Evolutionary conservation across 768 basidiomycete species (phyloP).

Genomic region (Suillus clintonianus): DNA sequence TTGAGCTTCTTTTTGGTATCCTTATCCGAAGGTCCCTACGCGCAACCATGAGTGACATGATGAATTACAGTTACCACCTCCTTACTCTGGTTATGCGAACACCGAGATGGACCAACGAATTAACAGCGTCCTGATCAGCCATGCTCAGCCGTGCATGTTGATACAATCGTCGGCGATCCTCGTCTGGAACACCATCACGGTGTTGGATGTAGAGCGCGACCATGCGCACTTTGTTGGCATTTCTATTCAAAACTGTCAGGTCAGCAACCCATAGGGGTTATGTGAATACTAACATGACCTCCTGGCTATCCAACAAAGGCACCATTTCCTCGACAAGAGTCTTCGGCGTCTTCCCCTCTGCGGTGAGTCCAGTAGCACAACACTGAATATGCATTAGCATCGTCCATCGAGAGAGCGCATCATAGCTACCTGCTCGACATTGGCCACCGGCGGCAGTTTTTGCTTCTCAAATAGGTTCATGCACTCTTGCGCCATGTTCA

Average conservation of each 20-base stretch:
- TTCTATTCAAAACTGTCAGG: constrained; percentile 44
- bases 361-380: constrained; percentile 89
- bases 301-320: constrained; percentile 84
- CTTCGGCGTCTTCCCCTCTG: constrained; percentile 94
- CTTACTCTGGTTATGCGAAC: constrained; percentile 81
- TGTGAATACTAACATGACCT: constrained; percentile 66
- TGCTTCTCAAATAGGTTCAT: constrained; percentile 92
- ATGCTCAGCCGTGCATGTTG: constrained; percentile 90
- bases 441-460: constrained; percentile 79
- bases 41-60: background rate
- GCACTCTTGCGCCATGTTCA: constrained; percentile 97
- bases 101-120: constrained; percentile 82
- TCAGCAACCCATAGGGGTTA: background rate
- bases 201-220: constrained; percentile 93
- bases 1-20: constrained; percentile 83
- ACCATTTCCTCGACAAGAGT: constrained; percentile 98
- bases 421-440: constrained; percentile 80
- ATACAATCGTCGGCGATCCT: constrained; percentile 91
- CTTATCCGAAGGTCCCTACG: constrained; percentile 70
- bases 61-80: background rate
- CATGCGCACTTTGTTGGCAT: constrained; percentile 91
- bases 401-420: background rate
- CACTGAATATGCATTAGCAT: constrained; percentile 50
- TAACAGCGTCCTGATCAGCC: constrained; percentile 91
- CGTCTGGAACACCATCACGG: constrained; percentile 97